Evolutionary conservation across 495 filamentous ascomycete genomes (phyloP).

Genomic region (Aspergillus ellipticus): DNA sequence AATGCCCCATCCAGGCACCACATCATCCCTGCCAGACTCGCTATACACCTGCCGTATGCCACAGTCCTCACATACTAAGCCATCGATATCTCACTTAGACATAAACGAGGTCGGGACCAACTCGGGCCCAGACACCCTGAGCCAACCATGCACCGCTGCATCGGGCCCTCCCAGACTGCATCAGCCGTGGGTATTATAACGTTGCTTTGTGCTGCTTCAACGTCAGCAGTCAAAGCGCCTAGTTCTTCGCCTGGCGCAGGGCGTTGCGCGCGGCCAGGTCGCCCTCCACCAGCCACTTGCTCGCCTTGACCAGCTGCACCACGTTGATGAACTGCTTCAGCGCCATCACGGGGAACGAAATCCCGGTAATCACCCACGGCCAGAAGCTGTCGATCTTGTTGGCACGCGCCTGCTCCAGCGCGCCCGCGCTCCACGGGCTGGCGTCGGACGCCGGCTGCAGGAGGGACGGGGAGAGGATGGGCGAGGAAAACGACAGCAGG

Average conservation of each 20-base stretch:
- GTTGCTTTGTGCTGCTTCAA: background rate
- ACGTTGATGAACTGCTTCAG: slow-evolving; percentile 93
- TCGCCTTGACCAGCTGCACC: slow-evolving; percentile 90
- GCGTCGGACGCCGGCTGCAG: slow-evolving; percentile 63
- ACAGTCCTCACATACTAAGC: no score
- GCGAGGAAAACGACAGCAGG: slow-evolving; percentile 92
- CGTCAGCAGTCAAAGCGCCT: background rate
- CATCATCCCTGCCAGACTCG: no score
- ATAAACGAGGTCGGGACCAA: no score
- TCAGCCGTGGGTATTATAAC: background rate
- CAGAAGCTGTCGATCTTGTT: slow-evolving; percentile 86
- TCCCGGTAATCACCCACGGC: slow-evolving; percentile 84
- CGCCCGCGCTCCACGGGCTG: slow-evolving; percentile 84
- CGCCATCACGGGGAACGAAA: slow-evolving; percentile 81
- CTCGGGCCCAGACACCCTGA: no score
- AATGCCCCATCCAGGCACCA: background rate
- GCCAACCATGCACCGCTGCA: no score
- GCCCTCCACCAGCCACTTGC: slow-evolving; percentile 86
- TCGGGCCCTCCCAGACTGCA: no score
- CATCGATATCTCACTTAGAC: background rate
- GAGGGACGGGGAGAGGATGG: slow-evolving; percentile 77
- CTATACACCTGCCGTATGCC: no score
- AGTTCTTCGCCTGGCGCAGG: slow-evolving; percentile 24
- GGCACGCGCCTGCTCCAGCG: slow-evolving; percentile 82
- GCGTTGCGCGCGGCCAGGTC: slow-evolving; percentile 49